Evolutionary conservation across 768 basidiomycete genomes (phyloP).

Genomic region (Thelephora aurantiotincta): DNA sequence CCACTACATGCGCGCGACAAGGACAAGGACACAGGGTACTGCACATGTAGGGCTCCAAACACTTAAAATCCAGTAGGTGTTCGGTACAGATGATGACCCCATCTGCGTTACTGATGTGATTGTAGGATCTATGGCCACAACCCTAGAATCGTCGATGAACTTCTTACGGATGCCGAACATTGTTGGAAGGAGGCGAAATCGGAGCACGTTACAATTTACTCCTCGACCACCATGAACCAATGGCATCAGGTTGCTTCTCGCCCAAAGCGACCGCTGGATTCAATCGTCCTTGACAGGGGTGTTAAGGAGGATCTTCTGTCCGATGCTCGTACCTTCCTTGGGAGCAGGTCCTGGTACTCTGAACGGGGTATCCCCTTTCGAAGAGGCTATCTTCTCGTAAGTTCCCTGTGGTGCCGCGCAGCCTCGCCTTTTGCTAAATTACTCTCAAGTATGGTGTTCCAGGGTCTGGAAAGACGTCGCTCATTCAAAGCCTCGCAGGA

Average conservation of each 20-base stretch:
- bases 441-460: slow-evolving; percentile 45
- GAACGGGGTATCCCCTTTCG: slow-evolving; percentile 70
- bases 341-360: slow-evolving; percentile 60
- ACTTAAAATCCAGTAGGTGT: slow-evolving; percentile 28
- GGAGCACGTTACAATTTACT: slow-evolving; percentile 36
- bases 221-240: slow-evolving; percentile 17
- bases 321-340: slow-evolving; percentile 60
- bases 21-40: slow-evolving; percentile 20
- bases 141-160: slow-evolving; percentile 29
- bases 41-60: slow-evolving; percentile 19
- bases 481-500: slow-evolving; percentile 68
- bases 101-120: background rate
- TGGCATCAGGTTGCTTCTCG: slow-evolving; percentile 46
- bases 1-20: slow-evolving; percentile 15
- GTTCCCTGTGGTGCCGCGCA: slow-evolving; percentile 9
- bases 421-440: slow-evolving; percentile 1
- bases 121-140: slow-evolving; percentile 35
- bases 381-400: slow-evolving; percentile 53
- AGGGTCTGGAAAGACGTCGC: slow-evolving; percentile 66
- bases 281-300: slow-evolving; percentile 60
- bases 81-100: too few species aligned
- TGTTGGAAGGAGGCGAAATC: slow-evolving; percentile 37
- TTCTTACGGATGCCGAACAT: slow-evolving; percentile 41
- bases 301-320: slow-evolving; percentile 48
- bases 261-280: slow-evolving; percentile 49